Evolutionary conservation across 768 basidiomycete genomes (phyloP).

Genomic region (Suillus decipiens): DNA sequence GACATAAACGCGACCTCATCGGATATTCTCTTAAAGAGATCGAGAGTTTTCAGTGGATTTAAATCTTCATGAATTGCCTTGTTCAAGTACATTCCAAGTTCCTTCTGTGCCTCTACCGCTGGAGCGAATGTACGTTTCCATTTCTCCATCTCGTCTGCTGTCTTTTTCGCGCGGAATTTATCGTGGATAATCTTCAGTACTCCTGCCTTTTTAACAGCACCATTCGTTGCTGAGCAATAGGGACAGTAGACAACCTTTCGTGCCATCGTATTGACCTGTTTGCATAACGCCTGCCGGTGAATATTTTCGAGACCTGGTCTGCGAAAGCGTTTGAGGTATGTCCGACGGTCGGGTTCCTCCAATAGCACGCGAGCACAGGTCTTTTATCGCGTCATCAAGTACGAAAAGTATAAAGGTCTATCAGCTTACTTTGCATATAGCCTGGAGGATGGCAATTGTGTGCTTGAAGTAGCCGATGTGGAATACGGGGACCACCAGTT

Average conservation of each 20-base stretch:
- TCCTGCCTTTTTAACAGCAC: slow-evolving; percentile 94
- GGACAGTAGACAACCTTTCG: slow-evolving; percentile 93
- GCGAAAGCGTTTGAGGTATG: slow-evolving; percentile 88
- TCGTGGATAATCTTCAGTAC: slow-evolving; percentile 97
- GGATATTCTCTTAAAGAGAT: slow-evolving; percentile 89
- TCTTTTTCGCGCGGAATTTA: slow-evolving; percentile 94
- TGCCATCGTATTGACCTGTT: slow-evolving; percentile 82
- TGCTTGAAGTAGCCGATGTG: slow-evolving; percentile 99
- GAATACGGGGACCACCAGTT: slow-evolving; percentile 93
- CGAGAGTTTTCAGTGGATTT: slow-evolving; percentile 91
- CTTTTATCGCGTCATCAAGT: slow-evolving; percentile 37
- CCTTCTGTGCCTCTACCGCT: slow-evolving; percentile 86
- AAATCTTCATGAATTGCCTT: slow-evolving; percentile 92
- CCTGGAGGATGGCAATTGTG: slow-evolving; percentile 88
- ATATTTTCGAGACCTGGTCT: slow-evolving; percentile 90
- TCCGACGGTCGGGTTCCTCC: slow-evolving; percentile 82
- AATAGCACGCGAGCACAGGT: slow-evolving; percentile 92
- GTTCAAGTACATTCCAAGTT: slow-evolving; percentile 79
- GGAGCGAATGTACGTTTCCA: slow-evolving; percentile 81
- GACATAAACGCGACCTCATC: slow-evolving; percentile 62
- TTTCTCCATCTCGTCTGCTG: slow-evolving; percentile 82
- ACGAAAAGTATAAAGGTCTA: not conserved
- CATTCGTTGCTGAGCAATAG: slow-evolving; percentile 91
- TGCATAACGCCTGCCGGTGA: slow-evolving; percentile 78
- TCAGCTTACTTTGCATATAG: slow-evolving; percentile 85